These are phyloP conservation scores for Pascua guehoae DNA, from an alignment of 1,284 basidiomycete genomes.

Conservation along the genomic window DNA sequence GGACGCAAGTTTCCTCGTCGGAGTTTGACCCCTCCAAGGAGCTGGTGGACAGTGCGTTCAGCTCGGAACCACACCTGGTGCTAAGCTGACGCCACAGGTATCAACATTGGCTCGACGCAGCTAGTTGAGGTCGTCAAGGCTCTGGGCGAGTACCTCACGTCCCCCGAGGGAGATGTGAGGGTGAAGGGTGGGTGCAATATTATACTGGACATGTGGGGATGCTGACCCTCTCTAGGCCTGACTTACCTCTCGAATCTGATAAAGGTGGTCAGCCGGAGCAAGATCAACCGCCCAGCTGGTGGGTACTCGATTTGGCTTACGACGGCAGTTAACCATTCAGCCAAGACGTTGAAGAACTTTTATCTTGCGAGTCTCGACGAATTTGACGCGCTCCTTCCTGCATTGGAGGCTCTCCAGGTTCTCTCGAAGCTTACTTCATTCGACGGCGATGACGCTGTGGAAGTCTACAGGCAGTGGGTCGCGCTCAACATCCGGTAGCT, in stretches of 20 bases:
- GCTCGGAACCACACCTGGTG: no score
- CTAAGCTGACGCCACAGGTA: slow-evolving; percentile 54
- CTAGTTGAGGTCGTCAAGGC: slow-evolving; percentile 80
- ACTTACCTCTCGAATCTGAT: slow-evolving; percentile 58
- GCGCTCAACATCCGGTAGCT: neutral
- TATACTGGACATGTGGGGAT: no score
- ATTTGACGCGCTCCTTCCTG: slow-evolving; percentile 71
- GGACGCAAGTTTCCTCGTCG: slow-evolving; percentile 43
- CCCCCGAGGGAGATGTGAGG: slow-evolving; percentile 72
- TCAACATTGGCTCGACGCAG: slow-evolving; percentile 60
- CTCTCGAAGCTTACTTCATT: slow-evolving; percentile 66
- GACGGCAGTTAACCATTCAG: slow-evolving; percentile 49
- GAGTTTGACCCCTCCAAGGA: slow-evolving; percentile 38
- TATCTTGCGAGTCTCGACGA: slow-evolving; percentile 84
- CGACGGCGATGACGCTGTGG: slow-evolving; percentile 65
- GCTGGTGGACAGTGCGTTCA: slow-evolving; percentile 35
- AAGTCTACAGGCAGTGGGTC: slow-evolving; percentile 65
- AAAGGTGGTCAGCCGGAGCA: slow-evolving; percentile 58
- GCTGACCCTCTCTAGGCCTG: slow-evolving; percentile 26
- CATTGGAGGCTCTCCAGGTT: slow-evolving; percentile 67
- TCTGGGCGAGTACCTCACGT: slow-evolving; percentile 79
- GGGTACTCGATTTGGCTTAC: slow-evolving; percentile 30
- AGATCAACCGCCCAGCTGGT: slow-evolving; percentile 79
- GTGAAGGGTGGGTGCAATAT: slow-evolving; percentile 62
- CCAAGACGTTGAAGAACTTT: slow-evolving; percentile 75